Evolutionary conservation across 1,139 yeast genomes (phyloP), one percentile per base, ranked within the genome.

Genomic region (Zygosaccharomyces pseudobailii): DNA sequence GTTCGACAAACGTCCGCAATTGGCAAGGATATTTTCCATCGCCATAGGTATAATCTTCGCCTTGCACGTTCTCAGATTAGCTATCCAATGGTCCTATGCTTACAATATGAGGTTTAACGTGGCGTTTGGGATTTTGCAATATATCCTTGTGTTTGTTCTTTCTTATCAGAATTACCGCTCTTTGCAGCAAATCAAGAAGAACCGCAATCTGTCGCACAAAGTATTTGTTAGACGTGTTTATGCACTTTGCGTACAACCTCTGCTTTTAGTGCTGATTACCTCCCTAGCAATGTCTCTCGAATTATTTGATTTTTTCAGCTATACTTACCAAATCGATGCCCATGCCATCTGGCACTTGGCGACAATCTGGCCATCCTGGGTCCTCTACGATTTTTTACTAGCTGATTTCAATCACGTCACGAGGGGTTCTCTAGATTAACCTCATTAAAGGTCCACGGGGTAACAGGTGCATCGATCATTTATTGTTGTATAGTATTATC

Each of bases 61-160:
- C 1, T 70, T 73, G 13, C 98, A 92, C 65, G 73, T 92, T 7
- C 66, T 76, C 41, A 75, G 92, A 52, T 71, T 92, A 40, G 74
- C 83, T 34, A 65, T 78, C 10, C 84, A 83, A 57, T 92, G 97
- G 90, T 85, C 89, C 53, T 92, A 92, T 67, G 82, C 95, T 1
- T 92, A 92, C 67, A 92, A 92, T 69, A 92, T 92, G 97, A 76
- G 80, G 57, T 96, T 95, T 27, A 92, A 94, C 59, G 82, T 92
- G 2, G 66, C 76, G 1, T 76, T 88, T 45, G 98, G 97, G 0
- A 51, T 88, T 3, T 54, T 83, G 5, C 97, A 90, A 59, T 87
- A 89, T 65, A 55, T 76, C 1, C 43, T 70, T 27, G 52, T 71
- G 19, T 33, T 73, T 1, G 32, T 60, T 1, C 51, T 69, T n/a